Evolutionary conservation across 495 filamentous ascomycete genomes (phyloP).

Genomic region (Trypethelium eluteriae): DNA sequence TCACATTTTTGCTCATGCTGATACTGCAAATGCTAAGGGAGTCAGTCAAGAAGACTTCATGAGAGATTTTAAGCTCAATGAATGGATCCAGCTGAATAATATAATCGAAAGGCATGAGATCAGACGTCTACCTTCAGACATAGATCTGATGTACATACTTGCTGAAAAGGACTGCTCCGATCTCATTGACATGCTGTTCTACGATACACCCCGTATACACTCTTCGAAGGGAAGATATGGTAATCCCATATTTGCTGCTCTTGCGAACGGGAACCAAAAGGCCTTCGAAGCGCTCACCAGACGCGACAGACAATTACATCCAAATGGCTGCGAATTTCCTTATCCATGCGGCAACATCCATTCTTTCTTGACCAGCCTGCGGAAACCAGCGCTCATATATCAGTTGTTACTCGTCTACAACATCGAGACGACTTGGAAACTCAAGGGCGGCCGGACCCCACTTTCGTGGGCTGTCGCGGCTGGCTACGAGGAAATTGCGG

Average conservation of each 20-base stretch:
- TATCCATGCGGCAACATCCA: not conserved
- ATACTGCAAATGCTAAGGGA: not conserved
- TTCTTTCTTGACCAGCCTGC: not conserved
- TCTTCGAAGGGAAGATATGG: not conserved
- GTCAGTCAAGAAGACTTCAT: not conserved
- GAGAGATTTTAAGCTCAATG: not conserved
- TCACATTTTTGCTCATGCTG: not conserved
- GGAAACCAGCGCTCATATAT: not conserved
- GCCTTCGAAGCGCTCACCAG: not conserved
- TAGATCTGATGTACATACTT: not conserved
- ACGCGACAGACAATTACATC: not conserved
- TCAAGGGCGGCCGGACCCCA: not conserved
- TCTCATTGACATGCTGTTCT: not conserved
- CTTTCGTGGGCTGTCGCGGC: slow-evolving; percentile 12
- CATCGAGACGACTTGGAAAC: not conserved
- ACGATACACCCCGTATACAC: not conserved
- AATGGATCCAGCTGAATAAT: not conserved
- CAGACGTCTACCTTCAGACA: not conserved
- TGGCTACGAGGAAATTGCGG: slow-evolving; percentile 18
- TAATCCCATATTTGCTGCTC: not conserved
- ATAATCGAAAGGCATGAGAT: not conserved
- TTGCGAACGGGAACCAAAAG: not conserved
- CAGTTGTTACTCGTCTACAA: not conserved
- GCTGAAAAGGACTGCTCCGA: not conserved
- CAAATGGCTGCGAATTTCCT: not conserved